Evolutionary conservation across 352 stramenopile species (phyloP).

Genomic region (Phytopythium sindhum): DNA sequence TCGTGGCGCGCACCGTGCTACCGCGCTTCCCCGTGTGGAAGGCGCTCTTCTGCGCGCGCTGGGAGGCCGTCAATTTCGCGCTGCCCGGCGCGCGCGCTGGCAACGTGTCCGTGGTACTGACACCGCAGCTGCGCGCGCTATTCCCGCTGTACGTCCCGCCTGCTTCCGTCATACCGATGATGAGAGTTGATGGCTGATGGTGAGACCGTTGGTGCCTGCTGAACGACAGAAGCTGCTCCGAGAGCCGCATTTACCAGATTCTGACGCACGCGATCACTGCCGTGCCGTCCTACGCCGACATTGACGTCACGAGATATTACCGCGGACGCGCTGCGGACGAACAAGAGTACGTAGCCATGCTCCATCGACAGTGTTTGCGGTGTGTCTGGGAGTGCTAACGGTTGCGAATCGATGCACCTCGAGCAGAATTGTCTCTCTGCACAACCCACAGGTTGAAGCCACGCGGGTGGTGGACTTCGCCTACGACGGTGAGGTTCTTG

Average conservation of each 20-base stretch:
- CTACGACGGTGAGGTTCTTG: conserved; percentile 28
- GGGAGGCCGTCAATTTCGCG: conserved; percentile 32
- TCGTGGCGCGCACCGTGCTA: conserved; percentile 19
- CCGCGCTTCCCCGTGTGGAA: conserved; percentile 32
- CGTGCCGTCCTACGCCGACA: conserved; percentile 28
- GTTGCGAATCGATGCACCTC: not conserved
- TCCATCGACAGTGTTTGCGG: not conserved
- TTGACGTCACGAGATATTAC: conserved; percentile 26
- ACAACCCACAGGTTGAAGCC: conserved; percentile 13
- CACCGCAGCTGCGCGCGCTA: conserved; percentile 16
- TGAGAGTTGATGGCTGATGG: not conserved
- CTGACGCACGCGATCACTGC: conserved; percentile 25
- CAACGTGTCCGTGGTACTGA: conserved; percentile 13
- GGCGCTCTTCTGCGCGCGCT: conserved; percentile 26
- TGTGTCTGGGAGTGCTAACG: conserved; percentile 4
- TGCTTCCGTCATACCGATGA: not conserved
- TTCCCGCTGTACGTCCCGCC: conserved; percentile 11
- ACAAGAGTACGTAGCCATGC: conserved; percentile 20
- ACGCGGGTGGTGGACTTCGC: conserved; percentile 20
- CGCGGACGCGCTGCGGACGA: conserved; percentile 21
- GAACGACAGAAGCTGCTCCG: conserved; percentile 6
- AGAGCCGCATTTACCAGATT: conserved; percentile 32
- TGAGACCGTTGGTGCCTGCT: not conserved
- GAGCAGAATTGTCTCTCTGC: conserved; percentile 21
- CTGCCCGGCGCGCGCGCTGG: conserved; percentile 14